Conservation (phyloP, 305 asterid species). For the Rubia peregrina region DNA sequence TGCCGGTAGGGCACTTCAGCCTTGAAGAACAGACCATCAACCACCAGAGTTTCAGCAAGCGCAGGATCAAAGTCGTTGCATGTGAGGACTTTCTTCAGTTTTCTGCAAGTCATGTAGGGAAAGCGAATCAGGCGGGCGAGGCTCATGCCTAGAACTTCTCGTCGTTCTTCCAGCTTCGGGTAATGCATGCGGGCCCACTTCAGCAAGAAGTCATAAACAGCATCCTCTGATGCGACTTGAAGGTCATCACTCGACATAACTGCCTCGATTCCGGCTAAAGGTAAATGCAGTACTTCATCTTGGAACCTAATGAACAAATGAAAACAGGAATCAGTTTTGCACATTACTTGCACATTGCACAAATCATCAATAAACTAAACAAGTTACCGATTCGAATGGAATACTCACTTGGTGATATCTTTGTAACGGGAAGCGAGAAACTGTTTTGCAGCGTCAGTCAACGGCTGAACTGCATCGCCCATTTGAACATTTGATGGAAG, state of each 20-base stretch:
- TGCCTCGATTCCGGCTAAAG: constrained; percentile 91
- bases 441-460: constrained; percentile 83
- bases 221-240: constrained; percentile 93
- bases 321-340: neutral
- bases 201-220: constrained; percentile 73
- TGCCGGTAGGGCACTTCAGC: constrained; percentile 85
- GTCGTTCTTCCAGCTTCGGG: constrained; percentile 63
- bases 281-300: constrained; percentile 76
- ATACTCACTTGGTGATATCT: constrained; percentile 64
- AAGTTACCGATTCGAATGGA: neutral
- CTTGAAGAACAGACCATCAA: constrained; percentile 85
- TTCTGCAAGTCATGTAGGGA: constrained; percentile 80
- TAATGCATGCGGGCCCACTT: constrained; percentile 78
- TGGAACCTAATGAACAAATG: constrained; percentile 48
- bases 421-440: constrained; percentile 70
- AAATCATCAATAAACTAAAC: neutral
- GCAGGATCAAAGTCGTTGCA: constrained; percentile 81
- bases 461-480: constrained; percentile 87
- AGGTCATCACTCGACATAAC: constrained; percentile 78
- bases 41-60: constrained; percentile 56
- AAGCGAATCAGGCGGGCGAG: constrained; percentile 74
- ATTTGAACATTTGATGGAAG: constrained; percentile 79
- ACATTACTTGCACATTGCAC: too few relatives aligned
- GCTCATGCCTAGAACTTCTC: constrained; percentile 53
- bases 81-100: constrained; percentile 70